Base-by-base conservation (phyloP, 2,329 filamentous ascomycete species). In the Amesomyces nigricolor region DNA sequence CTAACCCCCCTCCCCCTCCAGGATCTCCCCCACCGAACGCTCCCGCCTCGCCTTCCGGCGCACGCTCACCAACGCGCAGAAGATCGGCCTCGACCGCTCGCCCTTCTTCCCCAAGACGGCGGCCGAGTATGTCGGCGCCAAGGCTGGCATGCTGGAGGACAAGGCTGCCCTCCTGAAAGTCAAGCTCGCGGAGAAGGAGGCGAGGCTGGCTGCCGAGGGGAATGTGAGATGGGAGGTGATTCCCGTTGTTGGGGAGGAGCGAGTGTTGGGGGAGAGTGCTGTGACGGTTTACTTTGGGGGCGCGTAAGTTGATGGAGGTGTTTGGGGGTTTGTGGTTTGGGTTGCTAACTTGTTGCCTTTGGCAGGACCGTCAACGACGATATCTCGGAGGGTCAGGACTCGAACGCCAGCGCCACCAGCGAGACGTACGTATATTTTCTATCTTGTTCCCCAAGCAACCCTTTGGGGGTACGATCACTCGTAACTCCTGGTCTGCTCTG, bases 91-190 rank as follows among this genome's bases (percentile, higher is more conserved):
- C 47, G 46, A 47, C 19, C 26, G 42, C 16, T 53, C 48, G 2
- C 50, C 48, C 17, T 50, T 50, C 30, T 49, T 53, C 16, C 54
- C 54, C n/a, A 38, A 26, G 22, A 53, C 50, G 2, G 46, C 17
- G 16, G 54, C n/a, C 45, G 54, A 53, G 22, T 53, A 49, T 9
- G 50, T 39, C 26, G 46, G 50, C 16, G 16, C 49, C 9, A 40
- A 46, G 39, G 50, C 45, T 1, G 46, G 45, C 6, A 45, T 32
- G 16, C 32, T 39, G 1, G 47, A 58, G 19, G 32, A n/a, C 1
- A 44, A 29, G 40, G 47, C 51, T 32, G 47, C 37, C 14, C 14
- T 44, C 17, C 51, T 54, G 37, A n/a, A 16, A 10, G 40, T 22
- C 17, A 47, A 51, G 46, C 26, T 47, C 4, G 16, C 3, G 16